Evolutionary conservation across 176 grass and related monocot genomes (phyloP).

Genomic region (Typha latifolia): DNA sequence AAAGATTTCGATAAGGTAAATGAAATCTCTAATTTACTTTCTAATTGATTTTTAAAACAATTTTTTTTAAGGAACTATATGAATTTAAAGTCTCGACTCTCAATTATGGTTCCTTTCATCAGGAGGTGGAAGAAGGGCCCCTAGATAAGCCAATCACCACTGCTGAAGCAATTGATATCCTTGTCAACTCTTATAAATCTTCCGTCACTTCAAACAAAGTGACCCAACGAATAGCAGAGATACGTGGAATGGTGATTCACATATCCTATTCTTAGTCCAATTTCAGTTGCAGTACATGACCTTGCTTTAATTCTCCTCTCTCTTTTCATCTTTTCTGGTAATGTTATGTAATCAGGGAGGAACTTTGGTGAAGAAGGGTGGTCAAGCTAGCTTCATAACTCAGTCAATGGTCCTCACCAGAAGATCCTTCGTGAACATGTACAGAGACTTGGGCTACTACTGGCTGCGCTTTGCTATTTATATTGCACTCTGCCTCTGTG

Average conservation of each 20-base stretch:
- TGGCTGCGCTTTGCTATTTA: conserved; percentile 42
- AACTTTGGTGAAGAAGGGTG: conserved; percentile 2
- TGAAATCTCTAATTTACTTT: background rate
- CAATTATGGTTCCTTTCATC: background rate
- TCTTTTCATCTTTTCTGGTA: background rate
- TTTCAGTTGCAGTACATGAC: background rate
- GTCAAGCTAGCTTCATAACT: conserved; percentile 29
- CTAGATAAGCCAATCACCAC: background rate
- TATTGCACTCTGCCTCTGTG: conserved; percentile 22
- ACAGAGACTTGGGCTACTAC: conserved; percentile 40
- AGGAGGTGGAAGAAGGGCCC: conserved; percentile 17
- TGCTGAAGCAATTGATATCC: conserved; percentile 27
- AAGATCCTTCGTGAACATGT: conserved; percentile 55
- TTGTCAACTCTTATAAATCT: conserved; percentile 20
- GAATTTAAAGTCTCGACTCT: background rate
- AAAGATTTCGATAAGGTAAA: conserved; percentile 23
- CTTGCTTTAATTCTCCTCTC: background rate
- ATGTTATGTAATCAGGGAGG: conserved; percentile 14
- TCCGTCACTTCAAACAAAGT: background rate
- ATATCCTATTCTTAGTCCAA: background rate
- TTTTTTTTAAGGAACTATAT: background rate
- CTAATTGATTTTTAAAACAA: background rate
- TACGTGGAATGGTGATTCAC: background rate
- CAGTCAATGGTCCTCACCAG: conserved; percentile 29
- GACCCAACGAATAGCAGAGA: background rate